phyloP scores from a whole-genome alignment of 139 green algal species.

The Spirogloea muscicola region DNA sequence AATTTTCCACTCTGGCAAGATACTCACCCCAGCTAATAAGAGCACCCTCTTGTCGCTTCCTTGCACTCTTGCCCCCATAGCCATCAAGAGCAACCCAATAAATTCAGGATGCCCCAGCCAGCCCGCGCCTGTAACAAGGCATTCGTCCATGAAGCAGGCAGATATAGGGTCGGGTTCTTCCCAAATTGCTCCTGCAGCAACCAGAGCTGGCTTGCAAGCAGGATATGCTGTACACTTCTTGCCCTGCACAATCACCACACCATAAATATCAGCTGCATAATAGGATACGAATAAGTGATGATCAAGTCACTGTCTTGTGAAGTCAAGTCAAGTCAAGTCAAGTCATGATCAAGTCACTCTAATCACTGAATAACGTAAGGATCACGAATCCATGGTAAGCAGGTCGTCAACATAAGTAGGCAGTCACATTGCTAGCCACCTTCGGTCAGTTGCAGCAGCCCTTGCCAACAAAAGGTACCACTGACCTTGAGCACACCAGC shows the following conservation, averaged over 20 bases:
- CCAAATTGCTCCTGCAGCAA: constrained; percentile 19
- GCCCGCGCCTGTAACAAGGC: constrained; percentile 31
- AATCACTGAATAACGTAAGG: too few species aligned
- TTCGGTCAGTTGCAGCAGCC: too few species aligned
- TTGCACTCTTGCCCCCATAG: constrained; percentile 25
- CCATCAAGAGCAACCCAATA: constrained; percentile 35
- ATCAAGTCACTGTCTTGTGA: too few species aligned
- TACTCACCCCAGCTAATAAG: constrained; percentile 27
- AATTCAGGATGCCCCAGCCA: constrained; percentile 43
- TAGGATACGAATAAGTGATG: too few species aligned
- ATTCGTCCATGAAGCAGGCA: constrained; percentile 21
- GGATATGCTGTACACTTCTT: constrained; percentile 43
- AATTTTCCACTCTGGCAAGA: too few species aligned
- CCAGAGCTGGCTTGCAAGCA: constrained; percentile 14
- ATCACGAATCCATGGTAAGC: too few species aligned
- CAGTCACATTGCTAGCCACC: too few species aligned
- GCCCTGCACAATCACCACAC: constrained; percentile 7
- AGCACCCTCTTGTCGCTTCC: constrained; percentile 36
- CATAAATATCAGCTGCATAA: too few species aligned
- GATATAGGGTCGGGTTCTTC: constrained; percentile 37
- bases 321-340: too few species aligned
- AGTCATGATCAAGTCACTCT: too few species aligned
- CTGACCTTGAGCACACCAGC: constrained; percentile 38
- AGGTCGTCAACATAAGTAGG: too few species aligned
- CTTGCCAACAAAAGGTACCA: too few species aligned